Base-by-base conservation (phyloP, 176 grass and related monocot species). In the Aegilops umbellulata region DNA sequence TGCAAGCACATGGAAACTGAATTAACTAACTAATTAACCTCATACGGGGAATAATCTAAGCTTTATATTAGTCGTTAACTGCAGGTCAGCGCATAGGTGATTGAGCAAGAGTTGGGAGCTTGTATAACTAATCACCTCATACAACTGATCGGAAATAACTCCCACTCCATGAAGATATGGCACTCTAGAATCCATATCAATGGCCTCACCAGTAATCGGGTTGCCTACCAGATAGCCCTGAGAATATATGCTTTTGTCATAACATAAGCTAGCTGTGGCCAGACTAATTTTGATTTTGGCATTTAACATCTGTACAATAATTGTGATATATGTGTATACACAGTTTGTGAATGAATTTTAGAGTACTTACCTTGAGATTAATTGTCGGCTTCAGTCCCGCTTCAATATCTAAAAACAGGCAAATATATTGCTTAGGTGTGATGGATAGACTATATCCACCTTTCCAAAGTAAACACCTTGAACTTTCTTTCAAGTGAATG, bases 201-300 rank as follows among this genome's bases (percentile, higher is more conserved):
- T 82, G 6, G 39, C 66, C 44, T 90, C 87, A 46, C 81, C 88
- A 27, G 88, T 82, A 32, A 0, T 0, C 2, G 91, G 91, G 75
- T 93, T 93, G 39, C 91, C 91, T 7, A 87, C 49, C 10, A 93
- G 74, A 63, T 90, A 93, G 31, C 91, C 91, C 88, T 93, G 74
- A 2, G 38, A 41, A 42, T 42, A 42, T 42, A 42, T 11, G 39
- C 12, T 42, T 42, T 41, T 4, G 38, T 70, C 10, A 70, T 5
- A 70, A 4, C 9, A 70, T 1, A 70, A 70, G 38, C 19, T n/a
- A 70, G 38, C 10, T n/a, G 19, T 38, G 9, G 34, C n/a, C 68
- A 39, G 34, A 17, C 47, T 49, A 49, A 49, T 16, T 49, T 1
- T 49, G 46, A 17, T 49, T 16, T 17, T 17, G 5, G 47, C 15